phyloP scores from a whole-genome alignment of 495 filamentous ascomycete genomes.

The Talaromyces adpressus region DNA sequence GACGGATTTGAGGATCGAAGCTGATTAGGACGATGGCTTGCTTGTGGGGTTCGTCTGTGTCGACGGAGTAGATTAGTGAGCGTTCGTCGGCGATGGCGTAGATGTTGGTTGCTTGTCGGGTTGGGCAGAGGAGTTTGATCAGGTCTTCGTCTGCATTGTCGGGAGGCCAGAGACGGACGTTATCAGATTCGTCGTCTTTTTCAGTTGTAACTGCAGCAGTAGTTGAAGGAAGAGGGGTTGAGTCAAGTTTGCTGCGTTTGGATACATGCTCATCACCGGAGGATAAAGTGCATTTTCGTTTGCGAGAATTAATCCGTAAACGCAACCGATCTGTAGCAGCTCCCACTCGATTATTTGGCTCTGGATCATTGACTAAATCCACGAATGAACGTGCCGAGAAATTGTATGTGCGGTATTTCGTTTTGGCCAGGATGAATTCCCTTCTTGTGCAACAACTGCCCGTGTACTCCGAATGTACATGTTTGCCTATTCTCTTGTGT shows the following conservation, averaged over 20 bases:
- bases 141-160: conserved; percentile 40
- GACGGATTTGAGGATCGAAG: conserved; percentile 51
- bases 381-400: conserved; percentile 51
- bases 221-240: not conserved
- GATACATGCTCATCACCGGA: conserved; percentile 30
- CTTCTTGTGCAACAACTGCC: conserved; percentile 31
- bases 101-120: conserved; percentile 37
- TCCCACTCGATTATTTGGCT: conserved; percentile 16
- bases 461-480: conserved; percentile 42
- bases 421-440: conserved; percentile 50
- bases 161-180: conserved; percentile 54
- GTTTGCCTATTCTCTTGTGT: conserved; percentile 24
- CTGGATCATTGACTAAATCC: conserved; percentile 58
- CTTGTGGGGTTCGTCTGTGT: conserved; percentile 11
- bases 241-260: conserved; percentile 9
- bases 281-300: conserved; percentile 31
- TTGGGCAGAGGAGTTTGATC: conserved; percentile 50
- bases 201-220: conserved; percentile 19
- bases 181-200: conserved; percentile 42
- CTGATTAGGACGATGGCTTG: conserved; percentile 53
- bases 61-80: conserved; percentile 47
- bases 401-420: conserved; percentile 54
- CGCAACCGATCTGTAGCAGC: conserved; percentile 41
- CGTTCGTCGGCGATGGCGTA: conserved; percentile 54
- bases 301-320: conserved; percentile 43